phyloP scores from a whole-genome alignment of 2,329 filamentous ascomycete genomes.

The Gnomoniopsis smithogilvyi region DNA sequence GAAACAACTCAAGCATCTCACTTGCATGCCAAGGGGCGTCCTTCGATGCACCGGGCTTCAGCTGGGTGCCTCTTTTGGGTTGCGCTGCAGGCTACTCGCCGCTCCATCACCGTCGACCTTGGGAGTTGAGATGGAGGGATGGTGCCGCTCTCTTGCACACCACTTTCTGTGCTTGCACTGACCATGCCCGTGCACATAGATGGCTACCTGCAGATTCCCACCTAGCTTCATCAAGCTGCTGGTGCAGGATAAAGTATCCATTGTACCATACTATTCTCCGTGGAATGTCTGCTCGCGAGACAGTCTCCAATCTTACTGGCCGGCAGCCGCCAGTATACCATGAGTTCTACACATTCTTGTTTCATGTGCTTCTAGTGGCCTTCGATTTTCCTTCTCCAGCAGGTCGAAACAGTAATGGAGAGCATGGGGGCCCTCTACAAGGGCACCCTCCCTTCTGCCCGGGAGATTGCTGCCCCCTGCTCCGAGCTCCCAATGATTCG shows the following conservation, averaged over 20 bases:
- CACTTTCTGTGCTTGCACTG: not conserved
- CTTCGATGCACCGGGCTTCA: slow-evolving; percentile 13
- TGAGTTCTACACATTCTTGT: slow-evolving; percentile 1
- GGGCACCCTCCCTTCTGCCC: not conserved
- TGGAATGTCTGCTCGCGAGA: not conserved
- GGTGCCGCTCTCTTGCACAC: not conserved
- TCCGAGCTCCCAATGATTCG: not conserved
- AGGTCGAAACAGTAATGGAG: slow-evolving; percentile 14
- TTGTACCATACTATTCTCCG: not conserved
- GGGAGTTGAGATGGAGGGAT: too few relatives aligned
- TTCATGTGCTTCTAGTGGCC: slow-evolving; percentile 19
- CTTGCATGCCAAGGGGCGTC: slow-evolving; percentile 6
- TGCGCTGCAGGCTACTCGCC: not conserved
- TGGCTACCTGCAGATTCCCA: not conserved
- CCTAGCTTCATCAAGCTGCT: not conserved
- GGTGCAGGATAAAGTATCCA: too few relatives aligned
- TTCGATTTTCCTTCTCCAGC: slow-evolving; percentile 14
- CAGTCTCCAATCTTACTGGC: not conserved
- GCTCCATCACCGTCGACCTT: not conserved
- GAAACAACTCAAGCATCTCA: not conserved
- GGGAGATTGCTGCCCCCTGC: not conserved
- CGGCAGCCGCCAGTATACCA: not conserved
- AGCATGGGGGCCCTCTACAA: slow-evolving; percentile 5
- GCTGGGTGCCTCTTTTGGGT: slow-evolving; percentile 4
- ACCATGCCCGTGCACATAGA: not conserved